phyloP scores from a whole-genome alignment of 352 stramenopile genomes.

The Phytophthora pinifolia region DNA sequence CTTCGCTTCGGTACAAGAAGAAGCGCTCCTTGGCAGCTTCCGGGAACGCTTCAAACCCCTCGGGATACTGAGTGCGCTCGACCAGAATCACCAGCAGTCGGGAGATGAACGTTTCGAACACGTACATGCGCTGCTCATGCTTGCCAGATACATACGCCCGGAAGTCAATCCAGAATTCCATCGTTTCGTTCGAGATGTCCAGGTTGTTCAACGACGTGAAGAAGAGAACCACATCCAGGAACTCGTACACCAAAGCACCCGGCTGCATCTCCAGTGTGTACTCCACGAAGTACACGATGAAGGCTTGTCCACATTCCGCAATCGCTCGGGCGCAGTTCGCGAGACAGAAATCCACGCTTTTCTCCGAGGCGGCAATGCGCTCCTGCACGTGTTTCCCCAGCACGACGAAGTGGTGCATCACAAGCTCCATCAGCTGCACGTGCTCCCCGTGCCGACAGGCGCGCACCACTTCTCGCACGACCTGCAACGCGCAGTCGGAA shows the following conservation, averaged over 20 bases:
- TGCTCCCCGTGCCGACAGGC: slow-evolving; percentile 53
- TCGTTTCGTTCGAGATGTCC: slow-evolving; percentile 74
- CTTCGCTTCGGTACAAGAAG: slow-evolving; percentile 66
- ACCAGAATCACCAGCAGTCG: slow-evolving; percentile 69
- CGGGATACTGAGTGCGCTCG: slow-evolving; percentile 67
- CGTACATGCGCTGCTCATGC: slow-evolving; percentile 63
- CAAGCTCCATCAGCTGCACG: slow-evolving; percentile 73
- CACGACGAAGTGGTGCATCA: slow-evolving; percentile 80
- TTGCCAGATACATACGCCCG: slow-evolving; percentile 75
- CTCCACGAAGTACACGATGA: slow-evolving; percentile 83
- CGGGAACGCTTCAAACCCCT: slow-evolving; percentile 51
- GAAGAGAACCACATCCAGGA: slow-evolving; percentile 65
- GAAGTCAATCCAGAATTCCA: slow-evolving; percentile 86
- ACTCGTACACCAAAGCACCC: slow-evolving; percentile 73
- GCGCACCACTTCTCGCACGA: slow-evolving; percentile 71
- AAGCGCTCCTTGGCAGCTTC: slow-evolving; percentile 63
- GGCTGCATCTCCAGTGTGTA: slow-evolving; percentile 60
- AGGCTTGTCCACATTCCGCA: slow-evolving; percentile 72
- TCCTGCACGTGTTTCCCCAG: slow-evolving; percentile 63
- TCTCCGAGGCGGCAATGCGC: slow-evolving; percentile 18
- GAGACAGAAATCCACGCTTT: slow-evolving; percentile 49
- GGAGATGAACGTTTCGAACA: slow-evolving; percentile 74
- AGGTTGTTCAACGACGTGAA: slow-evolving; percentile 71
- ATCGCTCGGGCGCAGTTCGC: slow-evolving; percentile 55
- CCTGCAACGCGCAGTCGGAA: slow-evolving; percentile 51